A percentile compares a stretch with the other conserved stretches of the same genome.
Conservation (phyloP, 331 rosid species). For the Malus hybrid region DNA sequence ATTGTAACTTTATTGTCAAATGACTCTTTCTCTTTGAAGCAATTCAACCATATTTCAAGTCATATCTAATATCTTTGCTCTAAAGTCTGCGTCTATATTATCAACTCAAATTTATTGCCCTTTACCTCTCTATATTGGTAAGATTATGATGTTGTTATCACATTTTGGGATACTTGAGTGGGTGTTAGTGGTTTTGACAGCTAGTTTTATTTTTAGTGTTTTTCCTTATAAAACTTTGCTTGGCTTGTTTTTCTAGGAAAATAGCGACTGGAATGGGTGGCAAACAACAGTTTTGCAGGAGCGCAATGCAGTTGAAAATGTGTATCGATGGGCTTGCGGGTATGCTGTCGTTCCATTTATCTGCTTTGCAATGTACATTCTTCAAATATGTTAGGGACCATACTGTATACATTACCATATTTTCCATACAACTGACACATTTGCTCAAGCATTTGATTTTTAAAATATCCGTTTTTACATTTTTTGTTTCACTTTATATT, state of each 20-base stretch:
- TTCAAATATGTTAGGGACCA: neutral
- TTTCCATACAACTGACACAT: no score
- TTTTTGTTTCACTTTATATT: no score
- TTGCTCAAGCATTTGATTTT: no score
- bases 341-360: conserved; percentile 30
- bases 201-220: neutral
- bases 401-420: neutral
- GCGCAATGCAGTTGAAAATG: conserved; percentile 89
- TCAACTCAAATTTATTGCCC: neutral
- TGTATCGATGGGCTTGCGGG: conserved; percentile 96
- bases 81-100: neutral
- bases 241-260: conserved; percentile 46
- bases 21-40: no score
- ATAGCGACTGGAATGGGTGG: conserved; percentile 86
- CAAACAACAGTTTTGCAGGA: conserved; percentile 70
- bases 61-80: neutral
- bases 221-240: neutral
- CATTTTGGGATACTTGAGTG: neutral
- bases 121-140: neutral
- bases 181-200: neutral
- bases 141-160: neutral
- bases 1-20: neutral
- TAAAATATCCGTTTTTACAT: no score
- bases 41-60: no score
- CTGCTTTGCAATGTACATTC: conserved; percentile 10